A percentile compares a stretch with the other conserved stretches of the same genome.
phyloP scores from a whole-genome alignment of 176 grass and related monocot genomes.

The Cymbopogon citratus region DNA sequence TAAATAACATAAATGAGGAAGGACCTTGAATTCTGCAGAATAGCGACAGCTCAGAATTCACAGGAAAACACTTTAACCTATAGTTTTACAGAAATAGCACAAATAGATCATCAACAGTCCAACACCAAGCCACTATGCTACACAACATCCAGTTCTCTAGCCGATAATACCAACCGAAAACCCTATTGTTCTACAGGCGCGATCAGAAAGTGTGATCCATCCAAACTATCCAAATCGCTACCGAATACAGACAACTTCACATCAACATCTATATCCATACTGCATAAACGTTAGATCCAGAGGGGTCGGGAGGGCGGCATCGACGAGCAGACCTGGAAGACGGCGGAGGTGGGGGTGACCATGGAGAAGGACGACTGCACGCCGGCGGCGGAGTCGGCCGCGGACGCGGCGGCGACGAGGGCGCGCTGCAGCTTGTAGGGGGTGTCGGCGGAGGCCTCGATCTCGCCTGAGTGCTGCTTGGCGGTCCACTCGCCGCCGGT shows the following conservation, averaged over 20 bases:
- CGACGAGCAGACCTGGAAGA: constrained; percentile 61
- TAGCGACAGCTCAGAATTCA: neutral
- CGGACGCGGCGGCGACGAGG: constrained; percentile 57
- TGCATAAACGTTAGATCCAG: neutral
- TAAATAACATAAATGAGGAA: neutral
- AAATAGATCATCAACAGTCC: neutral
- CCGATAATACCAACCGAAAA: neutral
- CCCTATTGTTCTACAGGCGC: neutral
- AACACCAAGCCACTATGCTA: neutral
- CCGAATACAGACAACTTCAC: neutral
- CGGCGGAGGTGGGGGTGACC: constrained; percentile 67
- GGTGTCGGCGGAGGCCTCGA: constrained; percentile 67
- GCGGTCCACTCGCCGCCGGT: constrained; percentile 67
- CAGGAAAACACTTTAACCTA: neutral
- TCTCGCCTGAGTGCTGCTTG: constrained; percentile 66
- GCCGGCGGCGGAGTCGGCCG: constrained; percentile 42
- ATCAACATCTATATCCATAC: neutral
- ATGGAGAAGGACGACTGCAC: constrained; percentile 91
- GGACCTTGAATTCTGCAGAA: neutral
- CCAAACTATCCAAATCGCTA: too few relatives aligned
- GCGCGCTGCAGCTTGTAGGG: constrained; percentile 66
- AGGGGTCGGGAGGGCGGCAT: neutral
- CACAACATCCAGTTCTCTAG: neutral
- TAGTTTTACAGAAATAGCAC: neutral
- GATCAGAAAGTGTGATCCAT: neutral